Base-by-base conservation (phyloP, 768 basidiomycete genomes). In the Termitomyces sp. region DNA sequence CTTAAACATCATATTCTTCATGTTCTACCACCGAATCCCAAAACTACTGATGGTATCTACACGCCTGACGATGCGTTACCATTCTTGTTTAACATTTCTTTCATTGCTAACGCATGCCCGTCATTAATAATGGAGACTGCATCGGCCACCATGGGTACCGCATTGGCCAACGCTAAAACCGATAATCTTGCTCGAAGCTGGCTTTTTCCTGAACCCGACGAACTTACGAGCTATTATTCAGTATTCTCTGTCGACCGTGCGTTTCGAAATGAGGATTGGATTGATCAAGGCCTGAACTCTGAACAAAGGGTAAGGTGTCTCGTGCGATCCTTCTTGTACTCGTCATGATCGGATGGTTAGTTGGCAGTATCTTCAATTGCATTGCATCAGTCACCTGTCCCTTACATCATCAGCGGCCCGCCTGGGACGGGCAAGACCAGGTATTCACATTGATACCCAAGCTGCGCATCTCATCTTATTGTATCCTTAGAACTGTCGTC, bases 381-480 rank as follows among this genome's bases (percentile, higher is more conserved):
- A 2, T 64, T 76, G 14, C 70, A 75, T 58, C 72, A 76, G 53
- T 79, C 74, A 16, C 71, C 75, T n/a, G 72, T 79, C 2, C 80
- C 79, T 0, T 77, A 77, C 56, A 64, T 81, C 3, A 79, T 81
- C 55, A 72, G 73, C 53, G 80, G 80, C 1, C 80, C 80, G 14
- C 78, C 80, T 18, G 80, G 80, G 0, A 81, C 80, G 20, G 80
- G 79, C 20, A 81, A 81, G 65, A 81, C 79, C n/a, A 74, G 76
- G 78, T 76, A 57, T 26, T 29, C 26, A 39, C 10, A 41, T 41
- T 18, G 18, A 27, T 52, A 7, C 9, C 14, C 7, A n/a, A 12
- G 1, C 18, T 13, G 50, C 18, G 18, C 3, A 16, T 22, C 18
- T 18, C 8, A 8, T 20, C 4, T 49, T 27, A 50, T 44, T 46